These are phyloP conservation scores for Trichoderma endophyticum DNA, from an alignment of 2,329 filamentous ascomycete genomes.

Conservation along the genomic window DNA sequence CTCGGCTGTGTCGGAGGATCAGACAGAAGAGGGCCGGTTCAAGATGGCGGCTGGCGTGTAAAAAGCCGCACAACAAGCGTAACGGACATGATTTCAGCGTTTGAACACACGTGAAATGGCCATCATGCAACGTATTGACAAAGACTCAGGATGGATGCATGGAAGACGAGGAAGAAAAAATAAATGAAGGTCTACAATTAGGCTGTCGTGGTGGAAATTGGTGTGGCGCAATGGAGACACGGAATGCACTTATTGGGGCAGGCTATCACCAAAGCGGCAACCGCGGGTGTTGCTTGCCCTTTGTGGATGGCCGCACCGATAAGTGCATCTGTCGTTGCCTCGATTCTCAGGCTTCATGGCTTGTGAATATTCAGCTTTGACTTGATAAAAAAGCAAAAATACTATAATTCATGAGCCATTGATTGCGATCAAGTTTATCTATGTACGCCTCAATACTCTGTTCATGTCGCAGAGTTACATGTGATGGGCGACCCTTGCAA, in stretches of 20 bases:
- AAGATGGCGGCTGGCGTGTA: not conserved
- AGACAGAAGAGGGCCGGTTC: not conserved
- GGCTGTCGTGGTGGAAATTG: not conserved
- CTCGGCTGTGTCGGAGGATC: not conserved
- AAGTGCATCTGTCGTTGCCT: not conserved
- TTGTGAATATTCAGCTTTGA: not conserved
- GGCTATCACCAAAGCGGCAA: slow-evolving; percentile 1
- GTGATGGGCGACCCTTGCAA: not conserved
- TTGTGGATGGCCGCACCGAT: not conserved
- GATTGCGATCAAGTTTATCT: not conserved
- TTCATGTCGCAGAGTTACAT: not conserved
- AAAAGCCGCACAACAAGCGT: not conserved
- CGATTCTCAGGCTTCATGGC: not conserved
- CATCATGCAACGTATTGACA: not conserved
- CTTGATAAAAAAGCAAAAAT: not conserved
- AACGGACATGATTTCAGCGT: not conserved
- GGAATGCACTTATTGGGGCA: not conserved
- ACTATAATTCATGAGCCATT: not conserved
- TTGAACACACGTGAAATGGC: not conserved
- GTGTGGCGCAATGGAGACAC: not conserved
- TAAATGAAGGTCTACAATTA: not conserved
- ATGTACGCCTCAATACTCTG: not conserved
- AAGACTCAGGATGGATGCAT: not conserved
- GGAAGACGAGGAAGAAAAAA: not conserved
- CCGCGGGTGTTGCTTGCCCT: not conserved